A percentile compares a stretch with the other conserved stretches of the same genome.
Evolutionary conservation across 306 rosid genomes (phyloP).

Genomic region (Lathyrus oleraceus): DNA sequence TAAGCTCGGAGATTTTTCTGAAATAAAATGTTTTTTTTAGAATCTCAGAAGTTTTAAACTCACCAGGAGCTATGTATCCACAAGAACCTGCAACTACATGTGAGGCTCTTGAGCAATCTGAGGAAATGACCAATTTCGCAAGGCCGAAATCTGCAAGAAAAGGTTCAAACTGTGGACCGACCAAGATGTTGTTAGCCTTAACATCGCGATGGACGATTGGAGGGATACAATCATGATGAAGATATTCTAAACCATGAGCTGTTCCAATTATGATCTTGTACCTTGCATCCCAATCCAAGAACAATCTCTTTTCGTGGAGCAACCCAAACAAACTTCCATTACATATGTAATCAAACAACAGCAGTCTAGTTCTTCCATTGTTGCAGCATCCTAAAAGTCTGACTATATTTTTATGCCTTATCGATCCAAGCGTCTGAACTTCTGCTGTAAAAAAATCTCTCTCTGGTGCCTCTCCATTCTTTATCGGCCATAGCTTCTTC

Average conservation of each 20-base stretch:
- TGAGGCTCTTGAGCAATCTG: conserved; percentile 65
- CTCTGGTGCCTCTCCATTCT: conserved; percentile 60
- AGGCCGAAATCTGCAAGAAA: conserved; percentile 92
- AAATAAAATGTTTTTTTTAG: not conserved
- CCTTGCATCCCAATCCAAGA: conserved; percentile 98
- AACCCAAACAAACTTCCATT: conserved; percentile 76
- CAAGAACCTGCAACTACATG: conserved; percentile 83
- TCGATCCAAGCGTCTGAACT: conserved; percentile 85
- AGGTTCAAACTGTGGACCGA: conserved; percentile 82
- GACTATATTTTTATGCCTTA: conserved; percentile 88
- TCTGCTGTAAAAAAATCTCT: conserved; percentile 74
- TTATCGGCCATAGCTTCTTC: conserved; percentile 88
- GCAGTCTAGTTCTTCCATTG: conserved; percentile 76
- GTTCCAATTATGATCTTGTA: conserved; percentile 80
- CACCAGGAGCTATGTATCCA: conserved; percentile 96
- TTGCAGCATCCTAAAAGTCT: conserved; percentile 84
- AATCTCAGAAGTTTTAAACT: conserved; percentile 37
- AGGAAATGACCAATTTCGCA: conserved; percentile 66
- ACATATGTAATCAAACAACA: conserved; percentile 82
- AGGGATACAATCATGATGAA: conserved; percentile 94
- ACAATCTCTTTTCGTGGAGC: conserved; percentile 77
- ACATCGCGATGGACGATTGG: conserved; percentile 81
- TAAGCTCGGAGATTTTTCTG: not conserved
- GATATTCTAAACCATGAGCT: conserved; percentile 92
- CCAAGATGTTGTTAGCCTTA: conserved; percentile 88